A percentile compares a stretch with the other conserved stretches of the same genome.
These are phyloP conservation scores for Trametes versicolor DNA, from an alignment of 1,284 basidiomycete species.

Conservation along the genomic window DNA sequence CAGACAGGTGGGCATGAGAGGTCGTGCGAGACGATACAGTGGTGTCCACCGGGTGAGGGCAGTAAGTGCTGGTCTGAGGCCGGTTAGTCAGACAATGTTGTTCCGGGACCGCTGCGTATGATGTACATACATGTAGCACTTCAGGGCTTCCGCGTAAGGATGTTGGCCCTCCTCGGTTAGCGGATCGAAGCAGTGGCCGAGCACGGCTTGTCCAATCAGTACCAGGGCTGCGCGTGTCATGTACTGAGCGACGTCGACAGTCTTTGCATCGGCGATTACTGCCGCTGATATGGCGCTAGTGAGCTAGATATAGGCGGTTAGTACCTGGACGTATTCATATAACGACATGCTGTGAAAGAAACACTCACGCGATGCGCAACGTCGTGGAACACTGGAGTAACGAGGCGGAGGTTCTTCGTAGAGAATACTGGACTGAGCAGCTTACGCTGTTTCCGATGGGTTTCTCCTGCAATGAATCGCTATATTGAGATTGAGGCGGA, in stretches of 20 bases:
- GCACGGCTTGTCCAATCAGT: not conserved
- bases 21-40: not conserved
- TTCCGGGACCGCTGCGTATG: not conserved
- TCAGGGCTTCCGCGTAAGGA: not conserved
- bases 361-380: constrained; percentile 35
- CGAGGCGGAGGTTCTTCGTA: constrained; percentile 37
- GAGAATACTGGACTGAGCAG: constrained; percentile 44
- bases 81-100: not conserved
- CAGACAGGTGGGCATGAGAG: not conserved
- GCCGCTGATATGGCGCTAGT: not conserved
- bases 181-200: not conserved
- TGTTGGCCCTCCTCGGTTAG: not conserved
- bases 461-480: constrained; percentile 23
- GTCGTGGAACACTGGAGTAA: constrained; percentile 39
- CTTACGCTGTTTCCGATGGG: constrained; percentile 36
- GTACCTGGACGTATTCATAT: not conserved
- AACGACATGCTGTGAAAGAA: not conserved
- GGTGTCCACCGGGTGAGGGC: not conserved
- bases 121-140: not conserved
- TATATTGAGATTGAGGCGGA: not conserved
- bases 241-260: constrained; percentile 19
- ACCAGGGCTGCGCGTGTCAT: not conserved
- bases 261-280: not conserved
- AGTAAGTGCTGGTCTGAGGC: not conserved
- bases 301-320: not conserved